Evolutionary conservation across 2,329 filamentous ascomycete species (phyloP).

Genomic region (Epicoccum sorghinum): DNA sequence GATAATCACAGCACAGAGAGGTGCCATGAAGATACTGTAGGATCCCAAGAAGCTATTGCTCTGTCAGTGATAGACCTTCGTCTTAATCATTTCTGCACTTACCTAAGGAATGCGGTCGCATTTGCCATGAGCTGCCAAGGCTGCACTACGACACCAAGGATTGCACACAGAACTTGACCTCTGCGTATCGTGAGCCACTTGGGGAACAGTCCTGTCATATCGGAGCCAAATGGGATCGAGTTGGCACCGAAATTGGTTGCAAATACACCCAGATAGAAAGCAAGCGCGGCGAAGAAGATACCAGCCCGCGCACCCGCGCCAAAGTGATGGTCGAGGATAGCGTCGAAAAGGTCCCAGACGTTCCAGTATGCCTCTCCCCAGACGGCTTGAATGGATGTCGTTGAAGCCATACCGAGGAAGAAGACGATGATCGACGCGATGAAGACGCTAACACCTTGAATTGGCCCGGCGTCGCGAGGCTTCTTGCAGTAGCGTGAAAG

Average conservation of each 20-base stretch:
- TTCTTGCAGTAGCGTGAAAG: constrained; percentile 49
- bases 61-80: constrained; percentile 1
- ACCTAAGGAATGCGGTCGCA: constrained; percentile 48
- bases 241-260: constrained; percentile 53
- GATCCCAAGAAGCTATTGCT: constrained; percentile 48
- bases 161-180: constrained; percentile 49
- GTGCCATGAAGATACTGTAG: constrained; percentile 52
- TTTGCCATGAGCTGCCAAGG: constrained; percentile 51
- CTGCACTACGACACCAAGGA: constrained; percentile 38
- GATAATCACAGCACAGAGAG: constrained; percentile 48
- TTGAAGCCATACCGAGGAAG: constrained; percentile 50
- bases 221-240: constrained; percentile 50
- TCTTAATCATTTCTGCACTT: neutral
- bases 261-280: constrained; percentile 49
- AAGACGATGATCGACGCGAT: constrained; percentile 50
- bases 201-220: constrained; percentile 52
- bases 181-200: constrained; percentile 52
- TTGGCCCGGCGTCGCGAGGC: constrained; percentile 35
- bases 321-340: constrained; percentile 51
- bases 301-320: constrained; percentile 46
- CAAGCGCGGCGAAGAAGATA: constrained; percentile 48
- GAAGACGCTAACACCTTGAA: constrained; percentile 47
- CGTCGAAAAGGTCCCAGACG: constrained; percentile 53
- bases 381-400: constrained; percentile 42
- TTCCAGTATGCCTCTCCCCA: constrained; percentile 53